These are phyloP conservation scores for Linum usitatissimum DNA, from an alignment of 345 rosid genomes.

Conservation along the genomic window DNA sequence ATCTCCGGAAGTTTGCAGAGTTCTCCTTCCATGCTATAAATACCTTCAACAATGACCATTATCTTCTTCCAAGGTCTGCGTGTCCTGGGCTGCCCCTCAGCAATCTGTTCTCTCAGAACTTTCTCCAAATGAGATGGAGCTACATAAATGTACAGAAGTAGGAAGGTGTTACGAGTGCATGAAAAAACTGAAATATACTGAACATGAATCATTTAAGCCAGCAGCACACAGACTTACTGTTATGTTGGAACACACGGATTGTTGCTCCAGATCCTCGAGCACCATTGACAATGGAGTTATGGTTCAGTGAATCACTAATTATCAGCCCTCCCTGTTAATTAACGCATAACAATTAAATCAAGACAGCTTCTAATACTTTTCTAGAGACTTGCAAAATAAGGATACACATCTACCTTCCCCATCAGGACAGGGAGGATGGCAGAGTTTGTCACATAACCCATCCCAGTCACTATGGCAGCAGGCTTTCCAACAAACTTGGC, in stretches of 20 bases:
- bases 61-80: slow-evolving; percentile 97
- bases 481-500: slow-evolving; percentile 86
- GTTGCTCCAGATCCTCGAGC: slow-evolving; percentile 98
- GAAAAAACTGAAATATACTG: not conserved
- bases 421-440: slow-evolving; percentile 79
- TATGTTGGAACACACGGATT: slow-evolving; percentile 88
- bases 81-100: slow-evolving; percentile 84
- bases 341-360: slow-evolving; percentile 5
- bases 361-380: not conserved
- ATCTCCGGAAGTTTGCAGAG: slow-evolving; percentile 87
- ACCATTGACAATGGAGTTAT: slow-evolving; percentile 87
- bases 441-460: slow-evolving; percentile 88
- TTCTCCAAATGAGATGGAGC: slow-evolving; percentile 92
- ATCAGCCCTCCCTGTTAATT: slow-evolving; percentile 68
- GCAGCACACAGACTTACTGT: slow-evolving; percentile 40
- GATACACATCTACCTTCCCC: slow-evolving; percentile 48
- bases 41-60: slow-evolving; percentile 77
- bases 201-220: not conserved
- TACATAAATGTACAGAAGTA: slow-evolving; percentile 17
- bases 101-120: slow-evolving; percentile 87
- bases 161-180: slow-evolving; percentile 2
- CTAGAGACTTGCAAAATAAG: not conserved
- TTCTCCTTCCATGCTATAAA: slow-evolving; percentile 96
- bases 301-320: slow-evolving; percentile 91
- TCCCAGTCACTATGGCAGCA: slow-evolving; percentile 77